Percentiles rank a stretch among this genome's conserved stretches.
Conservation (phyloP, 2,329 filamentous ascomycete genomes). For the Ophiostoma tasmaniense region DNA sequence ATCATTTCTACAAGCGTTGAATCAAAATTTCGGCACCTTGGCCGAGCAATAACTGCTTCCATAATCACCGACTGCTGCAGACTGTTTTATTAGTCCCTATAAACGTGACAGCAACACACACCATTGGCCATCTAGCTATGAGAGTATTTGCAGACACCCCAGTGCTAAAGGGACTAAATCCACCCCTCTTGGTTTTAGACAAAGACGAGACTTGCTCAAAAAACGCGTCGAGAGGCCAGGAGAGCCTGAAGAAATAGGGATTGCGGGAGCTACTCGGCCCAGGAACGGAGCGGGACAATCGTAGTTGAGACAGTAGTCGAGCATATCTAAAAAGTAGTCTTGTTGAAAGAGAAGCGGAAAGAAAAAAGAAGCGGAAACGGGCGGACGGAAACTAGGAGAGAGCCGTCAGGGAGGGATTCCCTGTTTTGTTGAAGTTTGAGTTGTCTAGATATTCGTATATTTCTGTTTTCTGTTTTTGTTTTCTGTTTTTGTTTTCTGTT, state of each 20-base stretch:
- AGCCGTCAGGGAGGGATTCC: background rate
- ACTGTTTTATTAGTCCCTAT: too few species aligned
- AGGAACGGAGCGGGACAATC: background rate
- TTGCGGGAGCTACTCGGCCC: slow-evolving; percentile 3
- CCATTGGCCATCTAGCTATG: too few species aligned
- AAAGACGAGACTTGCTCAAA: background rate
- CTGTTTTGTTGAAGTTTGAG: too few species aligned
- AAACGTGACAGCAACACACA: too few species aligned
- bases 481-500: background rate
- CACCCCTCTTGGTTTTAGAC: background rate
- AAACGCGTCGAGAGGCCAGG: background rate
- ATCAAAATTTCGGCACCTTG: too few species aligned
- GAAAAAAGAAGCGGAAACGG: background rate
- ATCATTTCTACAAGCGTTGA: too few species aligned
- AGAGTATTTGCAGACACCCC: too few species aligned
- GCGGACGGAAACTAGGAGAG: background rate
- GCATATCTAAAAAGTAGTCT: too few species aligned
- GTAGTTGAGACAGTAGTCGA: too few species aligned
- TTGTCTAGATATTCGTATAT: too few species aligned
- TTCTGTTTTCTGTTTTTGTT: background rate
- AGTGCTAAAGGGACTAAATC: background rate
- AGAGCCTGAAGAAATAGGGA: background rate
- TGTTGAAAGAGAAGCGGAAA: background rate
- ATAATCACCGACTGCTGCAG: too few species aligned
- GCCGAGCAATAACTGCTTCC: too few species aligned